Evolutionary conservation across 2,329 filamentous ascomycete species (phyloP).

Genomic region (Botrytis cinerea): DNA sequence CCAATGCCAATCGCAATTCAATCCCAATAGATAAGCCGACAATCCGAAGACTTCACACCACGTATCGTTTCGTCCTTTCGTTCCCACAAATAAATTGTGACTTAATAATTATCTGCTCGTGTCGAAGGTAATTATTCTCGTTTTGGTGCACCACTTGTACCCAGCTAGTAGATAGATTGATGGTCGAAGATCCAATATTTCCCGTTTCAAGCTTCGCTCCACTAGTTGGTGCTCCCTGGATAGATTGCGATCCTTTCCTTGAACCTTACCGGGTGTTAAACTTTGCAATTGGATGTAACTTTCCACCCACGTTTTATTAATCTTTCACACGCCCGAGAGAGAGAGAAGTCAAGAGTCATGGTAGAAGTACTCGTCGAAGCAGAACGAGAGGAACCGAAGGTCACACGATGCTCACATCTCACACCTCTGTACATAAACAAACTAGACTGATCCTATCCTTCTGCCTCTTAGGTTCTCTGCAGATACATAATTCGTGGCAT

Average conservation of each 20-base stretch:
- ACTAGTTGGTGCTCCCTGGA: not conserved
- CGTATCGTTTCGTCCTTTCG: not conserved
- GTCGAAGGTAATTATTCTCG: not conserved
- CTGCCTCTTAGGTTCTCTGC: not conserved
- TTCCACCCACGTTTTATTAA: not conserved
- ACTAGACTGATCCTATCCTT: not conserved
- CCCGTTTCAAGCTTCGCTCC: conserved; percentile 6
- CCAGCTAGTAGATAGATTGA: not conserved
- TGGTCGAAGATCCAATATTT: not conserved
- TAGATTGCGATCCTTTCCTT: not conserved
- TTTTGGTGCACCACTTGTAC: not conserved
- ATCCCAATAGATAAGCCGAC: not conserved
- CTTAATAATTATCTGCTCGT: not conserved
- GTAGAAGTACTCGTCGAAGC: no score
- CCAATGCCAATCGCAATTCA: not conserved
- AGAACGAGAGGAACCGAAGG: not conserved
- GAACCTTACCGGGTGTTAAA: not conserved
- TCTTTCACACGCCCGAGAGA: not conserved
- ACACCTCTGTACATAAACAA: not conserved
- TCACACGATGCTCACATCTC: not conserved
- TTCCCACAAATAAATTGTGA: not conserved
- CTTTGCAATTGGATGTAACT: not conserved
- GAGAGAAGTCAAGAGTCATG: not conserved
- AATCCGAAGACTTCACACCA: not conserved
- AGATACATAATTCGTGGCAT: not conserved